Conservation (phyloP, 2,329 filamentous ascomycete genomes). For the Chrysosphaeria jannelii region DNA sequence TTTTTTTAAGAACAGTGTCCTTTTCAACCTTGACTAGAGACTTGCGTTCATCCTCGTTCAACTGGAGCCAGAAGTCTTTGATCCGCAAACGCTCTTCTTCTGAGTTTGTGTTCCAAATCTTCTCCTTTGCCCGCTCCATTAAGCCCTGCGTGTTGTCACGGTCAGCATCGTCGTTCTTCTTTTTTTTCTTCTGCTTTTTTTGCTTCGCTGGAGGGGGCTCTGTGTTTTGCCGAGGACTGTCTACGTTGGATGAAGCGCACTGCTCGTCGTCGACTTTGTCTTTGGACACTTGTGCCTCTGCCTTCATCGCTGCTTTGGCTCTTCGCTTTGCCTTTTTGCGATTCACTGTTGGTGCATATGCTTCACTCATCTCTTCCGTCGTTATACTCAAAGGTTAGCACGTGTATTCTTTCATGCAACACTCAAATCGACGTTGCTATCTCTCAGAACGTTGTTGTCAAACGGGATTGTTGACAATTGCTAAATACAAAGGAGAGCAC, state of each 20-base stretch:
- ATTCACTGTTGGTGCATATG: slow-evolving; percentile 30
- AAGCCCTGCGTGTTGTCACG: no score
- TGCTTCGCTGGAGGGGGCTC: slow-evolving; percentile 10
- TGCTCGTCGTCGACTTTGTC: slow-evolving; percentile 1
- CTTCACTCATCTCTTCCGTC: no score
- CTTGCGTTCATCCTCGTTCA: slow-evolving; percentile 83
- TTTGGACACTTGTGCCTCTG: slow-evolving; percentile 1
- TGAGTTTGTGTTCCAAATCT: slow-evolving; percentile 92
- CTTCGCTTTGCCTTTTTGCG: slow-evolving; percentile 88
- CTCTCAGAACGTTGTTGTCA: no score
- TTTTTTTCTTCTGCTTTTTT: slow-evolving; percentile 39
- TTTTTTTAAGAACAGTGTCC: slow-evolving; percentile 89
- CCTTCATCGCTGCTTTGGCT: slow-evolving; percentile 33
- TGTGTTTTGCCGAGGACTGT: slow-evolving; percentile 7
- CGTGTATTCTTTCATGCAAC: no score
- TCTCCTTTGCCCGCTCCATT: slow-evolving; percentile 14
- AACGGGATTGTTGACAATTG: no score
- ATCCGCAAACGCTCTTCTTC: slow-evolving; percentile 89
- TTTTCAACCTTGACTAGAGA: slow-evolving; percentile 95
- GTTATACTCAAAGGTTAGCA: no score
- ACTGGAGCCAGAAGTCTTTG: slow-evolving; percentile 88
- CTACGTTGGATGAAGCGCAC: slow-evolving; percentile 8
- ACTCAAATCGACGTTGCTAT: no score
- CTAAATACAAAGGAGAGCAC: no score
- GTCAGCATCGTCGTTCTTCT: slow-evolving; percentile 11